Conservation (phyloP, 345 rosid species). For the Excoecaria agallocha region DNA sequence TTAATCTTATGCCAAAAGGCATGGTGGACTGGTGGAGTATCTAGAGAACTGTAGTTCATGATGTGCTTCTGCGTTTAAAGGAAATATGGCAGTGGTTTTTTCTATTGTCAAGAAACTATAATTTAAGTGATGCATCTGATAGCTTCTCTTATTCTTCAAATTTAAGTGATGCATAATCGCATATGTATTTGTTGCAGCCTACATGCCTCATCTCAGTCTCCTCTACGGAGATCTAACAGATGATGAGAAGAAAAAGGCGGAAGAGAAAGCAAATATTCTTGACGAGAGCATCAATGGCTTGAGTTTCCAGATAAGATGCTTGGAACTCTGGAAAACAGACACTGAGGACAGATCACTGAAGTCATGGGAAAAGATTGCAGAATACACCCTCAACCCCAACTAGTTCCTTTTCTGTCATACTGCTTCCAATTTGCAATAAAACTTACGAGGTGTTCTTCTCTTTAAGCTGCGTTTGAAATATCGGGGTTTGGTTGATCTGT, state of each 20-base stretch:
- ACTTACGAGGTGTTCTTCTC: not conserved
- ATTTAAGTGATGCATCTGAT: too few species aligned
- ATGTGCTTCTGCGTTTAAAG: not conserved
- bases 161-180: not conserved
- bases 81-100: not conserved
- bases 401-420: slow-evolving; percentile 18
- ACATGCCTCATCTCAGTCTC: slow-evolving; percentile 89
- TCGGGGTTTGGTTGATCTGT: not conserved
- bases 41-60: not conserved
- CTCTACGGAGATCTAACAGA: slow-evolving; percentile 67
- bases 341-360: slow-evolving; percentile 54
- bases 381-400: slow-evolving; percentile 43
- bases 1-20: not conserved
- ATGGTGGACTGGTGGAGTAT: not conserved
- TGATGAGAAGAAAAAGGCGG: slow-evolving; percentile 71
- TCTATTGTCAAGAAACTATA: not conserved
- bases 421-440: not conserved
- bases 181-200: slow-evolving; percentile 42
- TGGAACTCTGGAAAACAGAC: slow-evolving; percentile 63
- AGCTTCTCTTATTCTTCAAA: not conserved
- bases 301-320: slow-evolving; percentile 53
- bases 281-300: slow-evolving; percentile 48
- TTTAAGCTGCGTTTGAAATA: not conserved
- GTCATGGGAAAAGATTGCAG: slow-evolving; percentile 78
- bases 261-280: slow-evolving; percentile 52